phyloP scores from a whole-genome alignment of 2,329 filamentous ascomycete genomes.

The Penicillium sp. region DNA sequence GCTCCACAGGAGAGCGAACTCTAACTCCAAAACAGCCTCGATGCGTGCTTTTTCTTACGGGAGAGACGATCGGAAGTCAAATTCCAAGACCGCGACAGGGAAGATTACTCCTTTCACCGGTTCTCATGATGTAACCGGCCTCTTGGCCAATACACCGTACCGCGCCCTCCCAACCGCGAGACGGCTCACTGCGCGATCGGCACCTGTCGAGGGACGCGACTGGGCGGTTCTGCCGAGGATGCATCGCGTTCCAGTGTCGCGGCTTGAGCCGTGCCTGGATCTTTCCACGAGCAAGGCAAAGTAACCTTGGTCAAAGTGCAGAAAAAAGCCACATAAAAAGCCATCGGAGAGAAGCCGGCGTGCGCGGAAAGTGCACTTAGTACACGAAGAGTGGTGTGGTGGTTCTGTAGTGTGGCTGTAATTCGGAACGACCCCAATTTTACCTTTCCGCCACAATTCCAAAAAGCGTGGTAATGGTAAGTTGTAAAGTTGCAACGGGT shows the following conservation, averaged over 20 bases:
- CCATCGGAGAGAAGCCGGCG: background rate
- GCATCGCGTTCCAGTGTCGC: background rate
- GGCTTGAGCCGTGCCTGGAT: slow-evolving; percentile 7
- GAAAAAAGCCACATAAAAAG: background rate
- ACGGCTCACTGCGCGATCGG: slow-evolving; percentile 16
- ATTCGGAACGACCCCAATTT: background rate
- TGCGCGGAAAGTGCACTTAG: background rate
- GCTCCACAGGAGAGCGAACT: background rate
- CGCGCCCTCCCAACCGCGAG: too few species aligned
- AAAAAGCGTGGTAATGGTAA: background rate
- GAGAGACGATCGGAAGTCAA: background rate
- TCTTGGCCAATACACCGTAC: too few species aligned
- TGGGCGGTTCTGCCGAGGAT: slow-evolving; percentile 15
- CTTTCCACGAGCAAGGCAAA: background rate
- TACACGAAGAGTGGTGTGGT: too few species aligned
- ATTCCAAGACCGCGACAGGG: too few species aligned
- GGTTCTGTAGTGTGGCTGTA: too few species aligned
- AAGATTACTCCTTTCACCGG: background rate
- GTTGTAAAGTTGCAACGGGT: background rate
- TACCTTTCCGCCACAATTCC: background rate
- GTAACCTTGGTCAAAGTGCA: background rate
- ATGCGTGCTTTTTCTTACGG: too few species aligned
- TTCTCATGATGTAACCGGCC: background rate
- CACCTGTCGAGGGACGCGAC: slow-evolving; percentile 16
- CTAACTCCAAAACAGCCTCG: background rate